Evolutionary conservation across 495 filamentous ascomycete genomes (phyloP), one percentile per base, ranked within the genome.

Genomic region (Daldinia grandis): DNA sequence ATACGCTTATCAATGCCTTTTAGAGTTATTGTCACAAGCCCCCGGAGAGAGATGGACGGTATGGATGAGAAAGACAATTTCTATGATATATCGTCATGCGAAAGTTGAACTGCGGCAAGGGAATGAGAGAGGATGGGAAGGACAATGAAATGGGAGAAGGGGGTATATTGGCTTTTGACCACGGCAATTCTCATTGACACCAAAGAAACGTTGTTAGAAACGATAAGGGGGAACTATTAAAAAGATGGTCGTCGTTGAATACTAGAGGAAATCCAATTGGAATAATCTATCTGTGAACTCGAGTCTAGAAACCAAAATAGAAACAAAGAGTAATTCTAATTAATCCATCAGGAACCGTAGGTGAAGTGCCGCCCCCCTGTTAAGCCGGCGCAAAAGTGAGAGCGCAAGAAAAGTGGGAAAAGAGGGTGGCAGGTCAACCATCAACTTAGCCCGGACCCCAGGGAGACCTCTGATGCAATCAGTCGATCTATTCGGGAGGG

Each of bases 361-460:
- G 33, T 61, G 47, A 68, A 61, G 49, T 59, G 40, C 55, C 64
- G 64, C 49, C 27, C 63, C 55, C 49, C n/a, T 53, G 57, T 61
- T 37, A 58, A 69, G 62, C 59, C 50, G 62, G 58, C 63, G 67
- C 62, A 67, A 73, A 69, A 37, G 66, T 50, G 58, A 63, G 38
- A 69, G 62, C 17, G 61, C 28, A 64, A 62, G 63, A 71, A 70
- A 69, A 70, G 75, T 58, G 73, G 71, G 53, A 74, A 75, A 75
- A 68, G 61, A 62, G 64, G 75, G 75, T 77, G 75, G 75, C 75
- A 75, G 75, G 75, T 77, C 73, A 77, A 77, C 75, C 64, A 71
- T 35, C n/a, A 33, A 31, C n/a, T 9, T 9, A 38, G 30, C 5
- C 17, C 54, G 30, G 53, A n/a, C 30, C 30, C 15, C 15, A 15